Evolutionary conservation across 1,139 yeast species (phyloP).

Genomic region (Pichia norvegensis): DNA sequence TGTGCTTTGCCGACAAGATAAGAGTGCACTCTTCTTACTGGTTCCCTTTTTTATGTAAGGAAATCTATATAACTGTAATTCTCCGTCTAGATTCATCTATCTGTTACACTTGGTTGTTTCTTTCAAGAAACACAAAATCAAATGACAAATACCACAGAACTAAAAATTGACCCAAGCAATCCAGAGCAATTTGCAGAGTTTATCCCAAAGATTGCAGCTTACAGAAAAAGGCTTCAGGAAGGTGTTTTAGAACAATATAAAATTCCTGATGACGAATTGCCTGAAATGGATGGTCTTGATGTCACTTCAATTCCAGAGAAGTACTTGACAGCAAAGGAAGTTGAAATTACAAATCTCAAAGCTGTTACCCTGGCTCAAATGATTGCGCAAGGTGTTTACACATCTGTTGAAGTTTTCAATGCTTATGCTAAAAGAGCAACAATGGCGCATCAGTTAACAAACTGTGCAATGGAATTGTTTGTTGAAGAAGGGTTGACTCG

Average conservation of each 20-base stretch:
- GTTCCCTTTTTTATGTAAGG: too few relatives aligned
- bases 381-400: constrained; percentile 29
- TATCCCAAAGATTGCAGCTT: constrained; percentile 22
- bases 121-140: too few relatives aligned
- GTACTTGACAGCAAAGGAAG: constrained; percentile 28
- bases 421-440: constrained; percentile 46
- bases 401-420: constrained; percentile 41
- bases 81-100: too few relatives aligned
- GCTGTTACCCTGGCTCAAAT: constrained; percentile 33
- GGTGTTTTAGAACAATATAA: constrained; percentile 21
- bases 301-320: constrained; percentile 32
- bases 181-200: constrained; percentile 16
- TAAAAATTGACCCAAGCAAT: constrained; percentile 2
- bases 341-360: constrained; percentile 31
- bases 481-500: constrained; percentile 34
- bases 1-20: too few relatives aligned
- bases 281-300: constrained; percentile 24
- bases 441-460: constrained; percentile 41
- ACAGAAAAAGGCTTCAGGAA: constrained; percentile 14
- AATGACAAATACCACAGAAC: neutral
- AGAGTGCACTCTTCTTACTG: too few relatives aligned
- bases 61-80: too few relatives aligned
- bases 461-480: constrained; percentile 49
- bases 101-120: too few relatives aligned
- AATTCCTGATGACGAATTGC: constrained; percentile 18